Percentiles rank a stretch among this genome's conserved stretches.
These are phyloP conservation scores for Nicotiana attenuata DNA, from an alignment of 257 asterid species.

Conservation along the genomic window DNA sequence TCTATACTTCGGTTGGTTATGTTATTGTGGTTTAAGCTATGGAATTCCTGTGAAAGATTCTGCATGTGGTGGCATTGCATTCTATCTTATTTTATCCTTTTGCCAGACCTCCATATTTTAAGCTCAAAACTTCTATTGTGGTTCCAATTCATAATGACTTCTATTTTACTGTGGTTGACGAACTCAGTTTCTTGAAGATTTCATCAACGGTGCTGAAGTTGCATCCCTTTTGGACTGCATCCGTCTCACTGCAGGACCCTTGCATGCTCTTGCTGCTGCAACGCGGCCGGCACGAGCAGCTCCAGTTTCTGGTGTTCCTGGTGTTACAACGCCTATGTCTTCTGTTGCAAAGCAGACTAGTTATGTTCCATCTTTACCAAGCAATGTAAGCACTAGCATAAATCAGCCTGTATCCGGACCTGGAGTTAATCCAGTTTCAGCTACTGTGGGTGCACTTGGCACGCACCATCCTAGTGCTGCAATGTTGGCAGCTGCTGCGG, in stretches of 20 bases:
- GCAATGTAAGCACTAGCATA: constrained; percentile 43
- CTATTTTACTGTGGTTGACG: background rate
- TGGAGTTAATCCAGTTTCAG: constrained; percentile 42
- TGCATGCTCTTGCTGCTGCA: constrained; percentile 99
- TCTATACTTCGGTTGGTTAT: background rate
- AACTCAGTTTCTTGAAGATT: constrained; percentile 89
- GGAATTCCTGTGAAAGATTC: background rate
- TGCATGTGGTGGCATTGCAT: background rate
- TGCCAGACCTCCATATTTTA: background rate
- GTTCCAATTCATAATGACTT: background rate
- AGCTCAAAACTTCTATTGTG: background rate
- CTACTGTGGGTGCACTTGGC: constrained; percentile 47
- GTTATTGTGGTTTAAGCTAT: constrained; percentile 1
- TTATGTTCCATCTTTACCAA: constrained; percentile 43
- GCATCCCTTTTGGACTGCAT: constrained; percentile 96
- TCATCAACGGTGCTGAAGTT: constrained; percentile 94
- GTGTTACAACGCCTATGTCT: constrained; percentile 48
- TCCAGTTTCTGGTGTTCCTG: constrained; percentile 81
- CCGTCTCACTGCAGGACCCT: constrained; percentile 95
- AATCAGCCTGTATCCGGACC: constrained; percentile 65
- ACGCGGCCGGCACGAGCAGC: constrained; percentile 99
- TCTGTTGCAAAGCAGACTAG: constrained; percentile 70
- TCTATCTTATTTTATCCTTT: background rate
- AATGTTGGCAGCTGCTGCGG: constrained; percentile 76
- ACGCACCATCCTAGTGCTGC: constrained; percentile 55